phyloP scores from a whole-genome alignment of 306 rosid species.

The Sicyos edulis region DNA sequence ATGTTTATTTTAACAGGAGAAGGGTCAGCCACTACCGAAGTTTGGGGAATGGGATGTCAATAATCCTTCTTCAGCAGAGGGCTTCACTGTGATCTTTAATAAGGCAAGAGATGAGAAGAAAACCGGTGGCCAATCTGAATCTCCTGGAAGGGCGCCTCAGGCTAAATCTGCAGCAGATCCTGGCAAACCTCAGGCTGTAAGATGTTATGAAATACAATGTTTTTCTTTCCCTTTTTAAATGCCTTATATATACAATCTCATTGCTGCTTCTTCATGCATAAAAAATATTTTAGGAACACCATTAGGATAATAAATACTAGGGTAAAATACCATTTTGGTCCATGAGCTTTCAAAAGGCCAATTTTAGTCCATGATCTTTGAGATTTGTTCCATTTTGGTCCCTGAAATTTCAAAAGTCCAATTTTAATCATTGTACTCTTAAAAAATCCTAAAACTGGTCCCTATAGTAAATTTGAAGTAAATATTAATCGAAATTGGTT shows the following conservation, averaged over 20 bases:
- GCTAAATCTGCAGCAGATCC: constrained; percentile 53
- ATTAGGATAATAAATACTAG: neutral
- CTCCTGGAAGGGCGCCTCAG: constrained; percentile 69
- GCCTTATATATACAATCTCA: neutral
- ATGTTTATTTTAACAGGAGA: constrained; percentile 49
- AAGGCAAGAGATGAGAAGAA: constrained; percentile 97
- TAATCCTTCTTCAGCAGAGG: constrained; percentile 99
- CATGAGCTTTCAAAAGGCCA: too few relatives aligned
- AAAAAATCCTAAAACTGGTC: too few relatives aligned
- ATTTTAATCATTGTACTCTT: too few relatives aligned
- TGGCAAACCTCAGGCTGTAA: constrained; percentile 68
- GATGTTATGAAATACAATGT: constrained; percentile 28
- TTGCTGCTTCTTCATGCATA: neutral
- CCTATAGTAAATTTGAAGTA: too few relatives aligned
- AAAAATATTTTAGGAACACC: neutral
- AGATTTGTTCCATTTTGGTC: too few relatives aligned
- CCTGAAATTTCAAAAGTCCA: too few relatives aligned
- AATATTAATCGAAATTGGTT: too few relatives aligned
- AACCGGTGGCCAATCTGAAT: constrained; percentile 90
- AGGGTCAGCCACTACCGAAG: constrained; percentile 93
- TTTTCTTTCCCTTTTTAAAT: neutral
- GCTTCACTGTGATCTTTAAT: constrained; percentile 94
- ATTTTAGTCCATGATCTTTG: too few relatives aligned
- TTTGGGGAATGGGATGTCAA: constrained; percentile 99
- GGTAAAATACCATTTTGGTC: too few relatives aligned